phyloP scores from a whole-genome alignment of 768 basidiomycete genomes.

The Neoboletus brunneissimus region DNA sequence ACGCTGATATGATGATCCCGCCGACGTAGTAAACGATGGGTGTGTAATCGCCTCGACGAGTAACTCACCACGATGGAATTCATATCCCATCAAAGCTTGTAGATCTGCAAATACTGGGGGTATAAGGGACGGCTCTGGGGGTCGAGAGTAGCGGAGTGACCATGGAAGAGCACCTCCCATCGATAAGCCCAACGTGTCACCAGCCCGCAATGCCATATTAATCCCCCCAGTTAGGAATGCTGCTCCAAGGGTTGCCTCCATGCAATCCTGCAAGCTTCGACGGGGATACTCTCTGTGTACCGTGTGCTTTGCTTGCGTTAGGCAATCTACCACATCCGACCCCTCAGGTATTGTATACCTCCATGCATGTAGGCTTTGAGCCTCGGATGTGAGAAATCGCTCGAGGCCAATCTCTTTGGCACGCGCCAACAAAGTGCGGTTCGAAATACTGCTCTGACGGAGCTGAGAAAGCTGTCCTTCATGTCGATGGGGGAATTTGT shows the following conservation, averaged over 20 bases:
- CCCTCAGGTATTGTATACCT: constrained; percentile 43
- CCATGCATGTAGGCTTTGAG: constrained; percentile 55
- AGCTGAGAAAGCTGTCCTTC: constrained; percentile 78
- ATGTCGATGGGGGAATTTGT: constrained; percentile 70
- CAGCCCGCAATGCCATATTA: constrained; percentile 60
- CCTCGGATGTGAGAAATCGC: constrained; percentile 60
- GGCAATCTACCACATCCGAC: constrained; percentile 34
- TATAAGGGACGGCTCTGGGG: constrained; percentile 32
- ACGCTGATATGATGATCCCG: constrained; percentile 72
- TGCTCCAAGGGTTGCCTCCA: constrained; percentile 79
- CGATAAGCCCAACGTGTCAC: constrained; percentile 61
- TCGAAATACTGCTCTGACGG: constrained; percentile 64
- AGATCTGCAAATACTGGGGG: constrained; percentile 51
- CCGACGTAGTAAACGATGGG: constrained; percentile 61
- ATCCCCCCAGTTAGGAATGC: constrained; percentile 73
- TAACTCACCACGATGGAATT: constrained; percentile 59
- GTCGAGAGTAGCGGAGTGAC: constrained; percentile 51
- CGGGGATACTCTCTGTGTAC: constrained; percentile 55
- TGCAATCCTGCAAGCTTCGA: constrained; percentile 54
- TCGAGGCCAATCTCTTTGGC: constrained; percentile 66
- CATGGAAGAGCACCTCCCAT: constrained; percentile 74
- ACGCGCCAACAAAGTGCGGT: constrained; percentile 64
- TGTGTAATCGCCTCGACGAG: constrained; percentile 84
- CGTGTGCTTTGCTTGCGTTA: constrained; percentile 25
- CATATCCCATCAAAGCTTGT: constrained; percentile 67